Base-by-base conservation (phyloP, 2,329 filamentous ascomycete genomes). In the Hypoxylon sp. region DNA sequence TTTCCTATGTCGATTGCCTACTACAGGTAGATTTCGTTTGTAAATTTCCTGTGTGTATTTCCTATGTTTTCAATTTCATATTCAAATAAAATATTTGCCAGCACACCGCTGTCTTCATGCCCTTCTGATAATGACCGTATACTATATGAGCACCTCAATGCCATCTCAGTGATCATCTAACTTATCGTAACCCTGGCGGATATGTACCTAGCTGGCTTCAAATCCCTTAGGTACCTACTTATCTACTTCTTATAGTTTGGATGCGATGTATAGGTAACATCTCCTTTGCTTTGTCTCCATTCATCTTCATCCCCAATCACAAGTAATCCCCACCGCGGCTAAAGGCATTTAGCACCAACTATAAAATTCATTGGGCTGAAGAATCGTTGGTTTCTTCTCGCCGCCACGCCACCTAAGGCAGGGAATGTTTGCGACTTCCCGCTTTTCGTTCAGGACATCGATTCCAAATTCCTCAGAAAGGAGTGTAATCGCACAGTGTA, bases 331-430 rank as follows among this genome's bases (percentile, higher is more conserved):
- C n/a, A n/a, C n/a, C n/a, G n/a, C n/a, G n/a, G n/a, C n/a, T n/a
- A n/a, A n/a, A n/a, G 9, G 2, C 24, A 11, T 11, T 33, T 65
- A 73, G 35, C 64, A 68, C 72, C 73, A 72, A 0, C 58, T 58
- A 37, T 74, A 75, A 6, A 71, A 72, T 54, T 75, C 72, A 51
- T 71, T 72, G 1, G 65, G 65, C 29, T 22, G 53, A 3, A 62
- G 35, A 17, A 39, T 50, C 4, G 24, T 52, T 1, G 39, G 31
- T 14, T 14, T 47, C 48, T 67, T 70, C 26, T 70, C 62, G 5
- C 54, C 59, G 11, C 63, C 56, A 11, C 56, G 65, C 66, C 63
- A 70, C 31, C 73, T 65, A 1, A 73, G 5, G 10, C 65, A 74
- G 3, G 72, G 68, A 33, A 73, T 37, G 6, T 67, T 39, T 5